phyloP scores from a whole-genome alignment of 2,329 filamentous ascomycete genomes.

The Thyridium curvatum region DNA sequence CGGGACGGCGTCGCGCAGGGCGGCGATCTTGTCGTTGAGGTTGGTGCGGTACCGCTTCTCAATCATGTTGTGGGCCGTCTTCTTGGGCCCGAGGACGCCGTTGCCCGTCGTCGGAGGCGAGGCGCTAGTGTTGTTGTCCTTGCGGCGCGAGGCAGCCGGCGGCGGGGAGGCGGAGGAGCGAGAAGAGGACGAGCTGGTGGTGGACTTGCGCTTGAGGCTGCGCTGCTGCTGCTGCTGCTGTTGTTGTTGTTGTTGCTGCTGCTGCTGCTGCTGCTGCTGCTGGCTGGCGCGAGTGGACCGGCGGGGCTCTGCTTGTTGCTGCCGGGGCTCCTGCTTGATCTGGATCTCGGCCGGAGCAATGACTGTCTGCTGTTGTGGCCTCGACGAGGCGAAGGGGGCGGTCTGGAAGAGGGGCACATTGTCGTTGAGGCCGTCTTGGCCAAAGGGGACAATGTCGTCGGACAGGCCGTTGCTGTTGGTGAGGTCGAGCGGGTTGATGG shows the following conservation, averaged over 20 bases:
- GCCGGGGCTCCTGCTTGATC: neutral
- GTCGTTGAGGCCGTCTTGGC: slow-evolving; percentile 15
- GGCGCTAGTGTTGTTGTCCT: slow-evolving; percentile 1
- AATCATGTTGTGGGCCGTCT: slow-evolving; percentile 80
- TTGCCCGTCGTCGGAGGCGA: slow-evolving; percentile 8
- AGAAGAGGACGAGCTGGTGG: slow-evolving; percentile 9
- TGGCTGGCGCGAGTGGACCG: neutral
- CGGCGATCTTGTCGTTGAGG: slow-evolving; percentile 76
- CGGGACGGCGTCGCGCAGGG: slow-evolving; percentile 64
- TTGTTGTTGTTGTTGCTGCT: neutral
- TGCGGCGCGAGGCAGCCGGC: slow-evolving; percentile 3
- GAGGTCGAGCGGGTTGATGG: slow-evolving; percentile 26
- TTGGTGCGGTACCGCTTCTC: slow-evolving; percentile 82
- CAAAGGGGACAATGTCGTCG: slow-evolving; percentile 13
- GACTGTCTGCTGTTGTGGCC: neutral
- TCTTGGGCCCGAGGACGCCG: slow-evolving; percentile 40
- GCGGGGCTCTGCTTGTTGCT: neutral
- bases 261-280: neutral
- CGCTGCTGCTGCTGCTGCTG: slow-evolving; percentile 4
- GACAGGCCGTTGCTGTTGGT: slow-evolving; percentile 5
- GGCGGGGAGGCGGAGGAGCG: slow-evolving; percentile 13
- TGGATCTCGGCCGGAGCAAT: slow-evolving; percentile 1
- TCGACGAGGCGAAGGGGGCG: neutral
- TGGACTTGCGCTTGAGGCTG: slow-evolving; percentile 24
- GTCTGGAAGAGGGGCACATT: slow-evolving; percentile 17